phyloP scores from a whole-genome alignment of 768 basidiomycete genomes.

The Cubamyces sp. region DNA sequence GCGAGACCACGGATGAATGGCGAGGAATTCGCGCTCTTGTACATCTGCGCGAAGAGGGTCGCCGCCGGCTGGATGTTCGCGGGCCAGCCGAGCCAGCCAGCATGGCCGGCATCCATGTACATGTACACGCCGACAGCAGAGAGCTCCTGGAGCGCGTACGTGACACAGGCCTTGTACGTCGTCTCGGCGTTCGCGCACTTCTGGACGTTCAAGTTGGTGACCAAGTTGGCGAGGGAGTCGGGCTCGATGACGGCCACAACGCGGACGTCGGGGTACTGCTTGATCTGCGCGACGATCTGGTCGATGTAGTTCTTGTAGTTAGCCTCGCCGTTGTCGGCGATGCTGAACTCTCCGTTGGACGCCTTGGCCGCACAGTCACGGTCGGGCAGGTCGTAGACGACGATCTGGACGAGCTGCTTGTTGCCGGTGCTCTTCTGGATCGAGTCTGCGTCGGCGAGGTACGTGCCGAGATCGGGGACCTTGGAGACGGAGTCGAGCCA shows the following conservation, averaged over 20 bases:
- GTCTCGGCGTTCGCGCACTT: slow-evolving; percentile 59
- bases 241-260: slow-evolving; percentile 70
- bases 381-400: slow-evolving; percentile 60
- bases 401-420: slow-evolving; percentile 48
- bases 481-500: slow-evolving; percentile 65
- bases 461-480: slow-evolving; percentile 55
- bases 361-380: slow-evolving; percentile 69
- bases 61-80: slow-evolving; percentile 65
- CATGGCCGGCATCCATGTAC: slow-evolving; percentile 67
- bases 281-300: slow-evolving; percentile 53
- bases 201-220: slow-evolving; percentile 63
- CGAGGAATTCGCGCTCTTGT: slow-evolving; percentile 55
- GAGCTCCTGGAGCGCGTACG: slow-evolving; percentile 60
- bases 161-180: slow-evolving; percentile 55
- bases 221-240: slow-evolving; percentile 69
- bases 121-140: slow-evolving; percentile 58
- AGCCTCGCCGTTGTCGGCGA: slow-evolving; percentile 57
- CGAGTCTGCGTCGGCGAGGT: slow-evolving; percentile 58
- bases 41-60: slow-evolving; percentile 54
- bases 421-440: slow-evolving; percentile 48
- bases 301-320: slow-evolving; percentile 67
- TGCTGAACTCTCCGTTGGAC: slow-evolving; percentile 68
- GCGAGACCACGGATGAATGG: slow-evolving; percentile 63
- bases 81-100: slow-evolving; percentile 72
- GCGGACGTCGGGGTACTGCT: slow-evolving; percentile 59